These are phyloP conservation scores for Pythium sp. DNA, from an alignment of 352 stramenopile genomes.

Conservation along the genomic window DNA sequence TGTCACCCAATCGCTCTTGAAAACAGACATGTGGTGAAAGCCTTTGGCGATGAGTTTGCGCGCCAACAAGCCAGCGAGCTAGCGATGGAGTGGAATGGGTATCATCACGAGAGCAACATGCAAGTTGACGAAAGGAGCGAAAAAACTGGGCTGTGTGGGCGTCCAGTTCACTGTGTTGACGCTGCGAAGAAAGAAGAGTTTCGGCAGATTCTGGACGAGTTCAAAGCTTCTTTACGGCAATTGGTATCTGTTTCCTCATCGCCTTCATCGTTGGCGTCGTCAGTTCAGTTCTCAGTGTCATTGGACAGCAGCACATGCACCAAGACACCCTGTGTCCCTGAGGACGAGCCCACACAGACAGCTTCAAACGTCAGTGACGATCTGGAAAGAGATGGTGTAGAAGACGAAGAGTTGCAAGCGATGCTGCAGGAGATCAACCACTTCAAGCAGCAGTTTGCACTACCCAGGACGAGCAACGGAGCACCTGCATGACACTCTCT, in stretches of 20 bases:
- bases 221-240: conserved; percentile 40
- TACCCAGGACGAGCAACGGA: background rate
- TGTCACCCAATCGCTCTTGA: background rate
- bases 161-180: conserved; percentile 8
- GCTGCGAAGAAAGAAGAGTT: conserved; percentile 39
- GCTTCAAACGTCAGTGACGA: background rate
- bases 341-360: background rate
- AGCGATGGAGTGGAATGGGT: background rate
- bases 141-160: background rate
- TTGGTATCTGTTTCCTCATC: background rate
- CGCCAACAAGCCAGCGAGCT: background rate
- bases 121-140: background rate
- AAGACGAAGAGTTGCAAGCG: conserved; percentile 24
- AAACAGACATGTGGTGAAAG: background rate
- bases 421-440: conserved; percentile 31
- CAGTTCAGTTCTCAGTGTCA: background rate
- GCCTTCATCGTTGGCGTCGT: conserved; percentile 1
- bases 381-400: background rate
- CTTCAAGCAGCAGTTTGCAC: conserved; percentile 23
- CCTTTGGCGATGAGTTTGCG: background rate
- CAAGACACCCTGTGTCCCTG: background rate
- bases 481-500: background rate
- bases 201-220: conserved; percentile 38
- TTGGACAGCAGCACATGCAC: background rate
- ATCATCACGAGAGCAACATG: background rate